Evolutionary conservation across 345 rosid species (phyloP).

Genomic region (Eutrema yunnanense): DNA sequence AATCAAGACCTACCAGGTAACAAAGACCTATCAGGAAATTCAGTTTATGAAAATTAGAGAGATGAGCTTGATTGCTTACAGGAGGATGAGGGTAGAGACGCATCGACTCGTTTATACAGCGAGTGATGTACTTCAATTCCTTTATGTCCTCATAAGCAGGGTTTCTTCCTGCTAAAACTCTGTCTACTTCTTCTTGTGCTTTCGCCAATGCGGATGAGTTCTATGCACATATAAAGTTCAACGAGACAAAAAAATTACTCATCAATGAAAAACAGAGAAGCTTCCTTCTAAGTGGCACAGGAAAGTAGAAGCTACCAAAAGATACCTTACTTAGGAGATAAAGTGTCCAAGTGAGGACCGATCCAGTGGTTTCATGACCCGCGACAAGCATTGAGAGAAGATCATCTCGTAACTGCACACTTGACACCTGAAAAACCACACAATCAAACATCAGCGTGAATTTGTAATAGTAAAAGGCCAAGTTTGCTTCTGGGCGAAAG

Average conservation of each 20-base stretch:
- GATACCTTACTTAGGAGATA: constrained; percentile 95
- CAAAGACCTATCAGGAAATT: neutral
- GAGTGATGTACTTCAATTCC: constrained; percentile 69
- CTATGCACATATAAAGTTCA: constrained; percentile 21
- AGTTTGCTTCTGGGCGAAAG: neutral
- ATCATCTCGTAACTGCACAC: constrained; percentile 82
- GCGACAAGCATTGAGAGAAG: constrained; percentile 95
- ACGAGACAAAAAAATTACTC: neutral
- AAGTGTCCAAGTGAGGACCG: constrained; percentile 91
- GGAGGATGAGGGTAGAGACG: constrained; percentile 98
- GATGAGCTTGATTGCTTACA: constrained; percentile 45
- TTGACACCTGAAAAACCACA: constrained; percentile 55
- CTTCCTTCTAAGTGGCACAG: neutral
- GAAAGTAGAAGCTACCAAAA: constrained; percentile 1
- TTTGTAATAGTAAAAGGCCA: neutral
- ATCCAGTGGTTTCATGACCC: constrained; percentile 96
- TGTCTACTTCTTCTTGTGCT: constrained; percentile 89
- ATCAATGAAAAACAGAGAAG: neutral
- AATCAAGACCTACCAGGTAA: constrained; percentile 57
- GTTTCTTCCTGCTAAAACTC: constrained; percentile 64
- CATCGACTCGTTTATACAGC: constrained; percentile 87
- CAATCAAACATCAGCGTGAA: neutral
- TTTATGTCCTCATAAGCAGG: constrained; percentile 72
- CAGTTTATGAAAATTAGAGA: neutral
- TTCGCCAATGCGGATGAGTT: constrained; percentile 50